Evolutionary conservation across 306 rosid species (phyloP).

Genomic region (Lagenaria siceraria): DNA sequence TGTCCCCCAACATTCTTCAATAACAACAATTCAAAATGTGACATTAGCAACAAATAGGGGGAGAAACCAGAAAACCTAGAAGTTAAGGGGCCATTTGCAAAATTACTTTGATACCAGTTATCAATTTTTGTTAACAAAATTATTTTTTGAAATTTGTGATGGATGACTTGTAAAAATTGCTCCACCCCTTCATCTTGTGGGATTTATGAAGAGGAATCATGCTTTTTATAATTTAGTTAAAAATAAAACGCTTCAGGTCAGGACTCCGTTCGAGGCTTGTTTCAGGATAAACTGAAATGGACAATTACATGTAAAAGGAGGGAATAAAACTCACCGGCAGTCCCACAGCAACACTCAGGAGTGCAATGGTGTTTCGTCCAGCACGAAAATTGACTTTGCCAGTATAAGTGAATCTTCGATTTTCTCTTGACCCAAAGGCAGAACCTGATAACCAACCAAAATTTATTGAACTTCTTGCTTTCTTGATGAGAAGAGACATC

Average conservation of each 20-base stretch:
- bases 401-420: constrained; percentile 66
- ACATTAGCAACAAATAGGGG: background rate
- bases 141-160: background rate
- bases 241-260: background rate
- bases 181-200: background rate
- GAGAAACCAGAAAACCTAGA: background rate
- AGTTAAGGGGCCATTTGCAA: background rate
- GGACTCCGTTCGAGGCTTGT: background rate
- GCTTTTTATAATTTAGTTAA: background rate
- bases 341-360: constrained; percentile 93
- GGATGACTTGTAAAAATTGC: background rate
- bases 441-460: constrained; percentile 49
- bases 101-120: background rate
- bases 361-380: constrained; percentile 75
- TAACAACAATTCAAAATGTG: constrained; percentile 2
- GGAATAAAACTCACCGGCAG: constrained; percentile 55
- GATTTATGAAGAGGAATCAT: background rate
- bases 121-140: background rate
- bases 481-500: background rate
- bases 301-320: constrained; percentile 4
- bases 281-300: background rate
- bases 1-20: constrained; percentile 91
- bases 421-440: constrained; percentile 75
- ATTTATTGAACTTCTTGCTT: constrained; percentile 5
- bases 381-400: constrained; percentile 68